Percentiles rank a stretch among this genome's conserved stretches.
These are phyloP conservation scores for Coelastrella sp. DNA, from an alignment of 139 green algal species.

Conservation along the genomic window DNA sequence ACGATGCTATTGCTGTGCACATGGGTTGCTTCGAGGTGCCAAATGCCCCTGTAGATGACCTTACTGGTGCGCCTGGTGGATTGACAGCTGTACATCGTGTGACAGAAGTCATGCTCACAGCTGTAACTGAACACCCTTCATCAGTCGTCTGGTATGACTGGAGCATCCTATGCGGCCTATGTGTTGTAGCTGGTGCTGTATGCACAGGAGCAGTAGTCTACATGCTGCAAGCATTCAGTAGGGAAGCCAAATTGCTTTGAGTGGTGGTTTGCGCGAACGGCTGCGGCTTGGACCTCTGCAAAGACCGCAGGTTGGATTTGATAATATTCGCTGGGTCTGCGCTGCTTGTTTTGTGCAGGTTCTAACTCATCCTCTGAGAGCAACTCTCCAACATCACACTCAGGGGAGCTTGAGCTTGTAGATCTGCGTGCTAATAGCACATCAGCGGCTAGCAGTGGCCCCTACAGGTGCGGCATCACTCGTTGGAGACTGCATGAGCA, in stretches of 20 bases:
- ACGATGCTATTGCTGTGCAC: slow-evolving; percentile 31
- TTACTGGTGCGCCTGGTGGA: background rate
- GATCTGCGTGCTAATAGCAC: background rate
- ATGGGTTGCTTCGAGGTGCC: slow-evolving; percentile 36
- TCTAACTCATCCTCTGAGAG: background rate
- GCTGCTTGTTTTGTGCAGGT: background rate
- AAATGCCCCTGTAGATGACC: background rate
- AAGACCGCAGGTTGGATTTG: too few relatives aligned
- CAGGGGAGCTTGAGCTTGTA: background rate
- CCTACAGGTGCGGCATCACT: background rate
- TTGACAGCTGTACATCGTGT: background rate
- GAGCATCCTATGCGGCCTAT: background rate
- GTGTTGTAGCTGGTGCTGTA: background rate
- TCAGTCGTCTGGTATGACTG: background rate
- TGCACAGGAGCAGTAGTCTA: background rate
- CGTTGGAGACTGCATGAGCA: too few relatives aligned
- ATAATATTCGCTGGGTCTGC: too few relatives aligned
- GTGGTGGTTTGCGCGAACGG: too few relatives aligned
- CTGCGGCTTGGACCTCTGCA: too few relatives aligned
- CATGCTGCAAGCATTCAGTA: background rate
- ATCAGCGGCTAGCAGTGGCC: background rate
- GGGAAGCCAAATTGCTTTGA: too few relatives aligned
- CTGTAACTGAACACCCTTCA: too few relatives aligned
- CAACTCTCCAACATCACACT: background rate
- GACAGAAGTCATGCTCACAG: background rate